Conservation (phyloP, 495 filamentous ascomycete species). For the Aspergillus funiculosus region DNA sequence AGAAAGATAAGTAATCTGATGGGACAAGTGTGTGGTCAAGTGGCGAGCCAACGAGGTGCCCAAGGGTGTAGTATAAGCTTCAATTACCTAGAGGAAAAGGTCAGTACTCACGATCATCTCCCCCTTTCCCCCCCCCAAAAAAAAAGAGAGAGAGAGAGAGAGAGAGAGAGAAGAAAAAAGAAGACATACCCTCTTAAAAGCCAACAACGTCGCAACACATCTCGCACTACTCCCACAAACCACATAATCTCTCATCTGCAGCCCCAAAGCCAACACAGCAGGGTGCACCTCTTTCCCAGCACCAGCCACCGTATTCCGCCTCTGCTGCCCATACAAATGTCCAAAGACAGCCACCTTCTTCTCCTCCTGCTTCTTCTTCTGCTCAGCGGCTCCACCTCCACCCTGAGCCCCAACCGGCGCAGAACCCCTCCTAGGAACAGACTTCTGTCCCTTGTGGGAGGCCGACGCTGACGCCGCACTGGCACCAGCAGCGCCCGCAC, state of each 20-base stretch:
- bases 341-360: constrained; percentile 77
- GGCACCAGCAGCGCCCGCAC: constrained; percentile 26
- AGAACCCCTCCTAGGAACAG: constrained; percentile 29
- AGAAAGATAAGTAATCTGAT: constrained; percentile 89
- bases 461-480: constrained; percentile 12
- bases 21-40: constrained; percentile 86
- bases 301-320: constrained; percentile 64
- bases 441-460: constrained; percentile 38
- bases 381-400: constrained; percentile 21
- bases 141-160: background rate
- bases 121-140: no score
- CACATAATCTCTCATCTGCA: constrained; percentile 84
- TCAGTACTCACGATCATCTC: constrained; percentile 3
- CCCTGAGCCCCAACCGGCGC: constrained; percentile 37
- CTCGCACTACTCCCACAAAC: constrained; percentile 87
- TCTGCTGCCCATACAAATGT: constrained; percentile 71
- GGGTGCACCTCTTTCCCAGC: constrained; percentile 88
- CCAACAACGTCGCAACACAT: constrained; percentile 78
- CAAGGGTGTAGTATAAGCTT: constrained; percentile 81
- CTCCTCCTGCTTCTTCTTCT: constrained; percentile 52
- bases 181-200: constrained; percentile 80
- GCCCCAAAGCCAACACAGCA: constrained; percentile 73
- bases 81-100: constrained; percentile 61
- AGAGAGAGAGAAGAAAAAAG: background rate
- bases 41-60: constrained; percentile 80